Conservation (phyloP, 768 basidiomycete species). For the Rhizopogon roseolus region DNA sequence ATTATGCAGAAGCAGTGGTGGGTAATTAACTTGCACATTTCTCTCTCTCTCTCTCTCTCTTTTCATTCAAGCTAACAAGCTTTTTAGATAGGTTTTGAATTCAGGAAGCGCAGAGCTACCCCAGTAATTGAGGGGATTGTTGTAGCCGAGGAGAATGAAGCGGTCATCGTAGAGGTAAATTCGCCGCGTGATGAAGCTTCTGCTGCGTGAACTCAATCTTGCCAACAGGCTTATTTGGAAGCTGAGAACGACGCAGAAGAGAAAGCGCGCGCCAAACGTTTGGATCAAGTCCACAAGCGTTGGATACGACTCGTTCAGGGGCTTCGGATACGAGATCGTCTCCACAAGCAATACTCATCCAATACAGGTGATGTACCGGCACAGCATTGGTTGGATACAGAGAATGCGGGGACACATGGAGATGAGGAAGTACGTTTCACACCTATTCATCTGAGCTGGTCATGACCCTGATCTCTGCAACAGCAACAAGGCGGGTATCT, state of each 20-base stretch:
- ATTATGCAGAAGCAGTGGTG: slow-evolving; percentile 95
- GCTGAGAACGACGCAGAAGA: slow-evolving; percentile 74
- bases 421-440: slow-evolving; percentile 16
- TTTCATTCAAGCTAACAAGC: slow-evolving; percentile 1
- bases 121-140: slow-evolving; percentile 87
- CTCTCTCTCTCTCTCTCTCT: too few relatives aligned
- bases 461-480: neutral
- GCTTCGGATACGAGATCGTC: slow-evolving; percentile 75
- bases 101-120: slow-evolving; percentile 85
- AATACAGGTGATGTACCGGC: slow-evolving; percentile 5
- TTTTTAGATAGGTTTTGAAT: slow-evolving; percentile 88
- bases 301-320: slow-evolving; percentile 90
- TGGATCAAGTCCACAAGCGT: slow-evolving; percentile 78
- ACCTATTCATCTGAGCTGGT: neutral
- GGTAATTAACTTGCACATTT: slow-evolving; percentile 28
- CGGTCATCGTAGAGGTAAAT: slow-evolving; percentile 64
- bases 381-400: slow-evolving; percentile 9
- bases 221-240: slow-evolving; percentile 75
- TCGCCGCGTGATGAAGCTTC: slow-evolving; percentile 12
- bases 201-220: slow-evolving; percentile 1
- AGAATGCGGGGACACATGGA: slow-evolving; percentile 15
- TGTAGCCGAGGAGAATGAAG: slow-evolving; percentile 76
- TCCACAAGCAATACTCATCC: slow-evolving; percentile 71
- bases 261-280: slow-evolving; percentile 67
- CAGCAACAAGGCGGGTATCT: slow-evolving; percentile 55